Evolutionary conservation across 192 early-diverging fungal genomes (phyloP), one percentile per base, ranked within the genome.

Genomic region (Entomortierella chlamydospora): DNA sequence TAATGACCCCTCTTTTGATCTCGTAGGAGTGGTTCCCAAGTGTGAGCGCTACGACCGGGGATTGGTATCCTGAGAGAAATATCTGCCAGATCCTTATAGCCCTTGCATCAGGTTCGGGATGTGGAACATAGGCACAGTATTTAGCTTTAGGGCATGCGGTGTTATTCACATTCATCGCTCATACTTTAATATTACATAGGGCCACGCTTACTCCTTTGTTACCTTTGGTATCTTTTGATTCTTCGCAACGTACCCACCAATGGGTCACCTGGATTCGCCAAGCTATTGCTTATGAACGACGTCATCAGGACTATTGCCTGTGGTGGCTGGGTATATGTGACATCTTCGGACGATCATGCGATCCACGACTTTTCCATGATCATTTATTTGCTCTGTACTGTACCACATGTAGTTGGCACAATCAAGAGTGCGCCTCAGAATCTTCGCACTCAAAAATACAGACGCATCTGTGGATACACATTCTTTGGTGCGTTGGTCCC

Each of bases 241-340:
- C 68, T 42, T 20, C 81, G 68, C 22, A 83, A 72, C 28, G 49
- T 49, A 49, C 78, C 53, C 68, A 83, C 80, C 57, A 71, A 43
- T 65, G 78, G 61, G 62, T 88, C 64, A 33, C 85, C 49, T 63
- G 85, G 50, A 30, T 68, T 62, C 64, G 86, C 76, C 30, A 79
- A 79, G 62, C 66, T 79, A 20, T 68, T 79, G 25, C 64, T 79
- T 18, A 50, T 54, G 1, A 79, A 79, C 55, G 87, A 86, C 30
- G 23, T 87, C 17, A 42, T 92, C 68, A 90, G 93, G 61, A 92
- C 92, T n/a, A 77, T 90, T 22, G 86, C 92, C 12, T 93, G 92
- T 55, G 93, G 92, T 45, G 92, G 93, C 23, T 95, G 93, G 93
- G 90, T 92, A 6, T 95, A 93, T 68, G 87, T 95, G 64, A 95